Conservation (phyloP, 164 flowering plant species). For the Magnolia changhungtana region DNA sequence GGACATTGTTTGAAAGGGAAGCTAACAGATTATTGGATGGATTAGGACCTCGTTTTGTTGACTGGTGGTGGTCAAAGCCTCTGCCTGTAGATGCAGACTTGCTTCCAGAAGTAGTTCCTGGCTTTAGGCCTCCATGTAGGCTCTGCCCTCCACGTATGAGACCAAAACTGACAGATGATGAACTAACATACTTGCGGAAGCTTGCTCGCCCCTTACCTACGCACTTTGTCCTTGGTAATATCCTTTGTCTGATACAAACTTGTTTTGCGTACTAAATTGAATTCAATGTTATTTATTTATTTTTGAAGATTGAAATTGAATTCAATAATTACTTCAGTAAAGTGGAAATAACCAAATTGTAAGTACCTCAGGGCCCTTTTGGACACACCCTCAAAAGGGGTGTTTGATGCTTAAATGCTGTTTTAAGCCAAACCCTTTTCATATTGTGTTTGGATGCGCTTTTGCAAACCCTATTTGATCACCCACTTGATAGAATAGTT, state of each 20-base stretch:
- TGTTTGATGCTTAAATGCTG: too few species aligned
- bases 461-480: too few species aligned
- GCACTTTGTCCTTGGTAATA: conserved; percentile 89
- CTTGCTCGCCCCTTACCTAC: conserved; percentile 75
- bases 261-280: neutral
- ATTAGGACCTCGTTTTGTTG: conserved; percentile 90
- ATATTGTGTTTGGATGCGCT: too few species aligned
- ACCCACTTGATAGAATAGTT: too few species aligned
- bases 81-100: conserved; percentile 93
- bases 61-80: conserved; percentile 96
- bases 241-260: neutral
- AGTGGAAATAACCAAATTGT: too few species aligned
- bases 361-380: too few species aligned
- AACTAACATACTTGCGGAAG: conserved; percentile 80
- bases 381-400: too few species aligned
- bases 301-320: too few species aligned
- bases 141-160: conserved; percentile 51
- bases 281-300: neutral
- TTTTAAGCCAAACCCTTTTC: too few species aligned
- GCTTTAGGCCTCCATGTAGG: conserved; percentile 67
- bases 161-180: conserved; percentile 60
- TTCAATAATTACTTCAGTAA: too few species aligned
- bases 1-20: conserved; percentile 80
- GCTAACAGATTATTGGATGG: conserved; percentile 85
- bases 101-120: conserved; percentile 80